Conservation (phyloP, 345 rosid species). For the Eutrema japonicum region DNA sequence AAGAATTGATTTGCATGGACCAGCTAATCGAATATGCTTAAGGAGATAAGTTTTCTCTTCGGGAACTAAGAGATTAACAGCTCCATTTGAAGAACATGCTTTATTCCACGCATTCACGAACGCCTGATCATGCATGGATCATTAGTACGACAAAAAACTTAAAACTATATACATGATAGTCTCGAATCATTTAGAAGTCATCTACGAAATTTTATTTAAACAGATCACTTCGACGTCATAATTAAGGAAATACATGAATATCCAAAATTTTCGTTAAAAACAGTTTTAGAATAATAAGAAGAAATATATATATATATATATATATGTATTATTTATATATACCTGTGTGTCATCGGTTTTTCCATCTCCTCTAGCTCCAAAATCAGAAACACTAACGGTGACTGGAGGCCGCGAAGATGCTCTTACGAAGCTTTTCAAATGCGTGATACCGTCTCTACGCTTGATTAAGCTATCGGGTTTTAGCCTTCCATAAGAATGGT, state of each 20-base stretch:
- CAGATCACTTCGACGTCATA: not conserved
- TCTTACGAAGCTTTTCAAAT: slow-evolving; percentile 27
- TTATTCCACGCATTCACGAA: slow-evolving; percentile 76
- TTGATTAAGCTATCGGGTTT: slow-evolving; percentile 38
- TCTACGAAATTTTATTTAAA: not conserved
- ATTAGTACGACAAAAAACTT: slow-evolving; percentile 25
- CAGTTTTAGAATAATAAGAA: not conserved
- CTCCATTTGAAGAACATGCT: slow-evolving; percentile 63
- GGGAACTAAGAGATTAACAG: slow-evolving; percentile 56
- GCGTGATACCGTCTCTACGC: slow-evolving; percentile 18
- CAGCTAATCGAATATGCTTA: slow-evolving; percentile 56
- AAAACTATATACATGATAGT: not conserved
- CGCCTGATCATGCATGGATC: slow-evolving; percentile 52
- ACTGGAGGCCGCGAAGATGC: slow-evolving; percentile 7
- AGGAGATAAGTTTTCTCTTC: slow-evolving; percentile 52
- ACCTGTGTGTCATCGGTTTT: slow-evolving; percentile 64
- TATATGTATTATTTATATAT: not conserved
- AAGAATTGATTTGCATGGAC: slow-evolving; percentile 70
- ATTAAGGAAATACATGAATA: not conserved
- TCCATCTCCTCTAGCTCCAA: slow-evolving; percentile 68
- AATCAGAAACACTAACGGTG: slow-evolving; percentile 53
- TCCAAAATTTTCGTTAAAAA: not conserved
- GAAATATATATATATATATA: not conserved
- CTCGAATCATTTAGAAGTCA: not conserved
- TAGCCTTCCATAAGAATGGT: slow-evolving; percentile 32